Base-by-base conservation (phyloP, 2,329 filamentous ascomycete species). In the Neonectria magnoliae region DNA sequence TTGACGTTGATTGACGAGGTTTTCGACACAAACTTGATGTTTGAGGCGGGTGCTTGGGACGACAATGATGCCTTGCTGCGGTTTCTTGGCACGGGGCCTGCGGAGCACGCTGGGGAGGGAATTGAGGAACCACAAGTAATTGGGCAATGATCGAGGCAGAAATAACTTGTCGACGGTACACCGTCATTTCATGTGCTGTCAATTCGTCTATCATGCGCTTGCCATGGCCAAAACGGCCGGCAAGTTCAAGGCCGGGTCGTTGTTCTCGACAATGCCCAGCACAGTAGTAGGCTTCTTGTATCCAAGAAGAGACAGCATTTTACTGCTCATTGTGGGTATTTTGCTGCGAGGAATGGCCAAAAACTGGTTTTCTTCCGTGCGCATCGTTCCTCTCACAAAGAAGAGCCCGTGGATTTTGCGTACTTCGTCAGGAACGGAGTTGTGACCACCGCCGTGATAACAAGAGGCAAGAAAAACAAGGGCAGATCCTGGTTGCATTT, bases 11-110 rank as follows among this genome's bases (percentile, higher is more conserved):
- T 64, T n/a, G 62, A 64, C n/a, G 62, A 60, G 25, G 62, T 60
- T 18, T 60, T 64, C 48, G 62, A 64, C 9, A 41, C 62, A 5
- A 64, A 64, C n/a, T 16, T 64, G 5, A 60, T 60, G 62, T 57
- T 64, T 31, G 60, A 63, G 5, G 44, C 60, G 8, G 60, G 60
- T 4, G 42, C 51, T 41, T 63, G 55, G 60, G 60, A 63, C 14
- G 60, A 63, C 25, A 51, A 55, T 3, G 60, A 63, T 9, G 60
- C 50, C 18, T 25, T 63, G 13, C 31, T 63, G 8, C 50, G 60
- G 18, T 63, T 63, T 51, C 42, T 63, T 5, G 25, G 33, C 14
- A 31, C 50, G 2, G 60, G 55, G 20, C 38, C 60, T 16, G 29
- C 22, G 3, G 60, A 54, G 3, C 31, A 38, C 7, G 16, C 31